Evolutionary conservation across 2,329 filamentous ascomycete genomes (phyloP), one percentile per base, ranked within the genome.

Genomic region (Trichoderma sp.): DNA sequence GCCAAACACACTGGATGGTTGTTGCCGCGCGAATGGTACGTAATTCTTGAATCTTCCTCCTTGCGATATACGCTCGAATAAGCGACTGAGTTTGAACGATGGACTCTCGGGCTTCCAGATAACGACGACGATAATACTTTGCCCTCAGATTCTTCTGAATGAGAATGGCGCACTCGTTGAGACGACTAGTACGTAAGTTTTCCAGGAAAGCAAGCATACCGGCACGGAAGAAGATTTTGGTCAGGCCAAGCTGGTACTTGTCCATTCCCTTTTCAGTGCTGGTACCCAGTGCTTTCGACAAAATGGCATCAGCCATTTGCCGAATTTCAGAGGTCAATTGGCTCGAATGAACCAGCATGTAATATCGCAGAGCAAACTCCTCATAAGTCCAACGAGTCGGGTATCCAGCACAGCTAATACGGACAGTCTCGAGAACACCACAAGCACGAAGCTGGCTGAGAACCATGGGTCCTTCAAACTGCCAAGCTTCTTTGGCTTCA

Each of bases 381-480:
- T 99, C 96, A 78, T 97, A 99, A 0, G 96, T 98, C 96, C 96
- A 99, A 78, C 96, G 87, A 57, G 96, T 98, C 19, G 96, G 96
- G 78, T 99, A 99, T 71, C 96, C 96, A 72, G 96, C 96, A 79
- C 92, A 96, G 83, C 94, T 97, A 81, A 99, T 99, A 78, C 96
- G 90, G 69, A 99, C 96, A 4, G 96, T 99, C 82, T 99, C 96
- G 70, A 99, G 88, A 47, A 99, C 96, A 94, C 96, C 96, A 83
- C 96, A 99, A 82, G 96, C 96, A 81, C 96, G 91, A 76, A 99
- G 85, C 81, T 99, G 96, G 81, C 93, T 97, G 71, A 99, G 87
- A 74, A 99, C 96, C 96, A 99, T 99, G 3, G 96, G 96, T 0
- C 96, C 96, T 78, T 99, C 96, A 72, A 98, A 99, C 76, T 96